phyloP scores from a whole-genome alignment of 345 rosid genomes.

The Salix arbutifolia region DNA sequence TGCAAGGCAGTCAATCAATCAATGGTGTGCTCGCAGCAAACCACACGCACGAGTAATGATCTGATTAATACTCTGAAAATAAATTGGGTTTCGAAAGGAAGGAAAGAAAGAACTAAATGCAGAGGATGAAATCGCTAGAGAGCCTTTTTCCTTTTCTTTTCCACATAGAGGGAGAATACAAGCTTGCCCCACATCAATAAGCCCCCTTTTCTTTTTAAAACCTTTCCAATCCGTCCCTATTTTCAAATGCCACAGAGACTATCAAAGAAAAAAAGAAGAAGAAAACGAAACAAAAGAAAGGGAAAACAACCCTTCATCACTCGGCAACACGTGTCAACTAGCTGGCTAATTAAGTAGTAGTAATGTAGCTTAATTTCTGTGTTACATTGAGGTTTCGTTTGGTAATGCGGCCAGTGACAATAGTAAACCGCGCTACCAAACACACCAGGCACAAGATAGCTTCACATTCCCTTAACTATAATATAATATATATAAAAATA shows the following conservation, averaged over 20 bases:
- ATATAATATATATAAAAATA: neutral
- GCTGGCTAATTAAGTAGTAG: too few relatives aligned
- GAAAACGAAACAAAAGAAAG: neutral
- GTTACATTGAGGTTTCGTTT: too few relatives aligned
- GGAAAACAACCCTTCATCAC: neutral
- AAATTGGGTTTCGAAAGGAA: neutral
- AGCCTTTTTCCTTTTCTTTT: neutral
- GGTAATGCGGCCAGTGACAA: too few relatives aligned
- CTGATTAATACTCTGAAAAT: too few relatives aligned
- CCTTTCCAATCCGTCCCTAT: neutral
- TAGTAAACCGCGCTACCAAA: neutral
- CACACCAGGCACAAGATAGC: neutral
- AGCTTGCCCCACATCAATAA: neutral
- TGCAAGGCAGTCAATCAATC: neutral
- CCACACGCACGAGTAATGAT: neutral
- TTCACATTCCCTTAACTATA: neutral
- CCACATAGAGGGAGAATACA: slow-evolving; percentile 5
- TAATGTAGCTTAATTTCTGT: too few relatives aligned
- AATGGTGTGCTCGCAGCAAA: neutral
- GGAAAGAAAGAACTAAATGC: neutral
- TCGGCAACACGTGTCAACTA: too few relatives aligned
- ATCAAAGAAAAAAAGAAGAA: neutral
- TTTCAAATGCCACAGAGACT: neutral
- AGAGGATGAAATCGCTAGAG: neutral
- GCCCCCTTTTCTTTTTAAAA: neutral